Base-by-base conservation (phyloP, 2,329 filamentous ascomycete genomes). In the Trichothecium roseum region DNA sequence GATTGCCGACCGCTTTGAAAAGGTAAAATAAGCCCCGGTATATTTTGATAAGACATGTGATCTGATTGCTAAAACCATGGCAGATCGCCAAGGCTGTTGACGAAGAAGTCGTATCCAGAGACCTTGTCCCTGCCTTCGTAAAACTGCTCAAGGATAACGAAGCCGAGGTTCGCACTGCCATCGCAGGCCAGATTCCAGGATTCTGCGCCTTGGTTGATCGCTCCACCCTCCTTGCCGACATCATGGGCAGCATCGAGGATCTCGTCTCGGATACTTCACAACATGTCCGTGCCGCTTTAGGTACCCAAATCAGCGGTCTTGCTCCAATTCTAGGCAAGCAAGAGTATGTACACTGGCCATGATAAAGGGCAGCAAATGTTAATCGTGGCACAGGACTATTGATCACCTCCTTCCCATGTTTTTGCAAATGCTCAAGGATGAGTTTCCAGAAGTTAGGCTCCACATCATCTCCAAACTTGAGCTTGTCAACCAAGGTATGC, bases 391-490 rank as follows among this genome's bases (percentile, higher is more conserved):
- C 46, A 91, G 85, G 62, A 98, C 91, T 20, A 96, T 94, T 47
- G 82, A 91, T 48, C 91, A 98, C 57, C 78, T 98, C 30, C 75
- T 98, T 30, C 91, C 91, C 36, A 98, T 98, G 89, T 96, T 98
- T 63, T 72, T 98, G 36, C 85, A 94, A 59, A 98, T 98, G 91
- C 79, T 98, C 51, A 98, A 96, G 72, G 91, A 98, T 52, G 91
- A 98, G 55, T 96, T 95, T 60, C 91, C 91, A 16, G 91, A 98
- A 56, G 91, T 98, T 35, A 83, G 91, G 43, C 78, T 98, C 40
- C 94, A 98, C 64, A 98, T 98, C 59, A 98, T 98, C 54, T 96
- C 91, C n/a, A 98, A 98, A 64, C 78, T 98, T 37, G 93, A 98
- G 66, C 76, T 93, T 43, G 91, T 98, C 45, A 98, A 98, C 65